Conservation (phyloP, 2,329 filamentous ascomycete genomes). For the Apiospora rasikravindrae region DNA sequence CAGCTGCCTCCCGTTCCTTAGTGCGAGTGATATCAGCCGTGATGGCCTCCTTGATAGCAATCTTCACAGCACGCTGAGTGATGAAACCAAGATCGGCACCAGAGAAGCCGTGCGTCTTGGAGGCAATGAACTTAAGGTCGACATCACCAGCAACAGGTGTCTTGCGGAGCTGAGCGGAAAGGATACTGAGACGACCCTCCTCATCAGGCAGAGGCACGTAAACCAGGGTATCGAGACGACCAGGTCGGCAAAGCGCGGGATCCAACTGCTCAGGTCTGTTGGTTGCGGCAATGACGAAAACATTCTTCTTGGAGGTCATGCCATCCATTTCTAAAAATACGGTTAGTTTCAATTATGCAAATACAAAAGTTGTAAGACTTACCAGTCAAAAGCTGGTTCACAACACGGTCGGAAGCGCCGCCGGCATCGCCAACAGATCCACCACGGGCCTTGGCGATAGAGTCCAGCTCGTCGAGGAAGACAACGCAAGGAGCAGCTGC, state of each 20-base stretch:
- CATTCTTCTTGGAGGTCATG: constrained; percentile 99
- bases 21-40: constrained; percentile 83
- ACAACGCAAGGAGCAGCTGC: constrained; percentile 97
- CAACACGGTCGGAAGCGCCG: constrained; percentile 98
- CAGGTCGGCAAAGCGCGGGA: constrained; percentile 95
- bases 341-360: background rate
- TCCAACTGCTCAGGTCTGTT: constrained; percentile 99
- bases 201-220: constrained; percentile 97
- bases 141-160: constrained; percentile 89
- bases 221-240: constrained; percentile 97
- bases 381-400: constrained; percentile 98
- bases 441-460: constrained; percentile 98
- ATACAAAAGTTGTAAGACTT: constrained; percentile 44
- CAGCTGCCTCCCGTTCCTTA: constrained; percentile 90
- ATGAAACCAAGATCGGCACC: constrained; percentile 99
- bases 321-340: constrained; percentile 86
- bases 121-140: constrained; percentile 88
- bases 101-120: constrained; percentile 98
- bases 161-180: constrained; percentile 97
- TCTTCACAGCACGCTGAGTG: constrained; percentile 97
- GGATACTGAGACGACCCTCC: constrained; percentile 84
- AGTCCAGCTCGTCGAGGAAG: constrained; percentile 98
- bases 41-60: constrained; percentile 98
- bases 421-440: constrained; percentile 95
- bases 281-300: constrained; percentile 98